These are phyloP conservation scores for Chlorella sp. DNA, from an alignment of 139 green algal genomes.

Conservation along the genomic window DNA sequence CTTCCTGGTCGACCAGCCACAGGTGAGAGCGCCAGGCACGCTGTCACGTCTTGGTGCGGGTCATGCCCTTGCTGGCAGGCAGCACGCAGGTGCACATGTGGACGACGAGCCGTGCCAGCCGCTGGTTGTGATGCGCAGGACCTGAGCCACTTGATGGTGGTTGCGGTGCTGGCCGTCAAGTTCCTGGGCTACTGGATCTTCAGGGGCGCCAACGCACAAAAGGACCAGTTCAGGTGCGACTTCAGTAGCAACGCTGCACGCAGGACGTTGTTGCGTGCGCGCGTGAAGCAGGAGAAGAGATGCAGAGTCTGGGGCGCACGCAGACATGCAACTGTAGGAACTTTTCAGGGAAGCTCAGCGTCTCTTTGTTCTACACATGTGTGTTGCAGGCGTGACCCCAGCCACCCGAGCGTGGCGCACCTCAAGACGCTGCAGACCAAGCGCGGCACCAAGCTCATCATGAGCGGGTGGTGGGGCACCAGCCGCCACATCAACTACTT, in stretches of 20 bases:
- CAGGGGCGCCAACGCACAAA: conserved; percentile 90
- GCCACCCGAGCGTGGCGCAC: conserved; percentile 59
- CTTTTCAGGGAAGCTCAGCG: no score
- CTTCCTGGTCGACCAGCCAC: conserved; percentile 64
- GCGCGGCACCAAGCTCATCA: conserved; percentile 75
- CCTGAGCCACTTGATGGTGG: conserved; percentile 8
- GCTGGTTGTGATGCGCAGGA: not conserved
- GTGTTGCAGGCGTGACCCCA: no score
- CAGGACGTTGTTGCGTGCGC: no score
- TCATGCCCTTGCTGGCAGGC: not conserved
- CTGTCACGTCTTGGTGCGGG: not conserved
- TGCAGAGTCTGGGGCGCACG: no score
- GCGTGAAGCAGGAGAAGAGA: no score
- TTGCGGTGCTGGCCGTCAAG: conserved; percentile 64
- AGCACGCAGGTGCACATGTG: not conserved
- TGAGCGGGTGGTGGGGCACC: conserved; percentile 78
- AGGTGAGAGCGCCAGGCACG: conserved; percentile 11
- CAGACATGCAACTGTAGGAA: no score
- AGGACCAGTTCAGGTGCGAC: conserved; percentile 55
- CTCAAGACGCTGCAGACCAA: conserved; percentile 78
- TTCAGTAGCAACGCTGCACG: no score
- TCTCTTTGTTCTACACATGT: no score
- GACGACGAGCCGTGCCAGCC: not conserved
- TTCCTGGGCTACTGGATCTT: conserved; percentile 85
- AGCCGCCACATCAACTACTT: conserved; percentile 73